phyloP scores from a whole-genome alignment of 345 rosid species.

The Zanthoxylum bungeanum region DNA sequence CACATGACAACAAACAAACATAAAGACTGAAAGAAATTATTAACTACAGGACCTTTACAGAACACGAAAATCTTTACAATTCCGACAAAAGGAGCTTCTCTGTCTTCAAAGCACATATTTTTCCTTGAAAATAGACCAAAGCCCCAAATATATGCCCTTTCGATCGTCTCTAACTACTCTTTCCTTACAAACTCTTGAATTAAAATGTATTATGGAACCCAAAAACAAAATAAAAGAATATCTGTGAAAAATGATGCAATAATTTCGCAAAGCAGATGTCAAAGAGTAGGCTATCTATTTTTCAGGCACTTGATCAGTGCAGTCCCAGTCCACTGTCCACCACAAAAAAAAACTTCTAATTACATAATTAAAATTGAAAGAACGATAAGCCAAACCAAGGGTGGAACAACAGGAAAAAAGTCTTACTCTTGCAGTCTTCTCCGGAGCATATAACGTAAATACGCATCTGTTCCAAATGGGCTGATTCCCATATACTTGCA shows the following conservation, averaged over 20 bases:
- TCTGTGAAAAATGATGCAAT: neutral
- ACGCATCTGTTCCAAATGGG: constrained; percentile 94
- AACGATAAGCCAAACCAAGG: neutral
- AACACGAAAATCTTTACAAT: neutral
- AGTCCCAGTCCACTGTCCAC: too few species aligned
- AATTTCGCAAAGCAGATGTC: neutral
- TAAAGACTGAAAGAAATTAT: neutral
- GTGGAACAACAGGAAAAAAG: constrained; percentile 1
- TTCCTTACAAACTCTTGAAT: neutral
- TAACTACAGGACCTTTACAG: neutral
- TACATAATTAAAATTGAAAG: neutral
- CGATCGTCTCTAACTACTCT: neutral
- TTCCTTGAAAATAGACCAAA: neutral
- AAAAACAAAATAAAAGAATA: neutral
- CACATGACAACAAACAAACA: neutral
- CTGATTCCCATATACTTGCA: constrained; percentile 98
- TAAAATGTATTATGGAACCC: neutral
- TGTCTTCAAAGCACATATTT: neutral
- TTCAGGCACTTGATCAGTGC: neutral
- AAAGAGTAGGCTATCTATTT: neutral
- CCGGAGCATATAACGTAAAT: constrained; percentile 91
- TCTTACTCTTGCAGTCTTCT: constrained; percentile 84
- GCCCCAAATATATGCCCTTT: neutral
- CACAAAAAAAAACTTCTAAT: neutral
- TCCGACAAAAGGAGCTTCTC: constrained; percentile 1